Conservation (phyloP, 176 grass and related monocot species). For the Oryza rufipogon region DNA sequence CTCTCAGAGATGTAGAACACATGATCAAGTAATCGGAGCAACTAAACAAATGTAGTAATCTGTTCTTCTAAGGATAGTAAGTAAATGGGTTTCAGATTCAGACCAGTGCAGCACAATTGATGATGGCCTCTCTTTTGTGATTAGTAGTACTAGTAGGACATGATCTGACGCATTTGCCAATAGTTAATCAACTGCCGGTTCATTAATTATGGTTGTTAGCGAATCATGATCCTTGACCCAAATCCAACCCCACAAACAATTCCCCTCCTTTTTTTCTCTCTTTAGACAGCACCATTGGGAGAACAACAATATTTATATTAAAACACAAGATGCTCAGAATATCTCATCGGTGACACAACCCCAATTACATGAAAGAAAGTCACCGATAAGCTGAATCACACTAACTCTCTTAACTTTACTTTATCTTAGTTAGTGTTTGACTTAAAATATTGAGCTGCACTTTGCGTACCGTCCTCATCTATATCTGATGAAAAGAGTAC, state of each 20-base stretch:
- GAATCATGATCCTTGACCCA: conserved; percentile 49
- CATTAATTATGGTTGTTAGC: conserved; percentile 18
- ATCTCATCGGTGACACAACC: conserved; percentile 24
- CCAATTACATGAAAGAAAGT: background rate
- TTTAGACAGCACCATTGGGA: conserved; percentile 10
- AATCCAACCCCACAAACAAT: conserved; percentile 29
- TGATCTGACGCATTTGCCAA: background rate
- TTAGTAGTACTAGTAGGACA: background rate
- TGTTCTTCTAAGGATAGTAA: background rate
- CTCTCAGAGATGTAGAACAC: background rate
- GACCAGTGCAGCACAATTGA: background rate
- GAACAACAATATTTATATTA: background rate
- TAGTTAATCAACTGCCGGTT: background rate
- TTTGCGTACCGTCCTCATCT: conserved; percentile 32
- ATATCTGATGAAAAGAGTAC: background rate
- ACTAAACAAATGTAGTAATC: background rate
- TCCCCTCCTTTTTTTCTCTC: no score
- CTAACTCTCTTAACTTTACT: conserved; percentile 23
- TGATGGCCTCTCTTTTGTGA: background rate
- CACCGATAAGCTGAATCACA: conserved; percentile 6
- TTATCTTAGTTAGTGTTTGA: conserved; percentile 30
- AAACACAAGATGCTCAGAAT: conserved; percentile 44
- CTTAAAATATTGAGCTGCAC: conserved; percentile 30
- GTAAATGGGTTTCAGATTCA: background rate
- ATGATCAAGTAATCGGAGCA: background rate